phyloP scores from a whole-genome alignment of 345 rosid genomes.

The Eucalyptus sp. region DNA sequence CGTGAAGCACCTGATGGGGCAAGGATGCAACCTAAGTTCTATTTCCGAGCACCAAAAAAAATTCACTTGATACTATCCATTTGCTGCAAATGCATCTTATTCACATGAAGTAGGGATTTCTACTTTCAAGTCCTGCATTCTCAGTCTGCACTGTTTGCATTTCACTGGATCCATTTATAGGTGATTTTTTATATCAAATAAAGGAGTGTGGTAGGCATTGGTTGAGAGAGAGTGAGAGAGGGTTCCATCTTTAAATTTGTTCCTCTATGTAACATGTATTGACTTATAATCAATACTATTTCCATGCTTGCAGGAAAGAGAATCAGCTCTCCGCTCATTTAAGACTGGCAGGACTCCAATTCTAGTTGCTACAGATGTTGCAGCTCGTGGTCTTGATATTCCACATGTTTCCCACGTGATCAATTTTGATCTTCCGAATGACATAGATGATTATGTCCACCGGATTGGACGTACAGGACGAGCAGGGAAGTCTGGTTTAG shows the following conservation, averaged over 20 bases:
- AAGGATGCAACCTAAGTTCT: neutral
- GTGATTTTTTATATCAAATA: neutral
- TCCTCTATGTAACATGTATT: neutral
- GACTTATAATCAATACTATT: neutral
- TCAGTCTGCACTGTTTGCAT: neutral
- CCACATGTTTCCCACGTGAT: conserved; percentile 95
- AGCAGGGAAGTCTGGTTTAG: conserved; percentile 87
- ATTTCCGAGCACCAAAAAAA: neutral
- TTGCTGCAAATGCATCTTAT: neutral
- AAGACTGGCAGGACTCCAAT: conserved; percentile 88
- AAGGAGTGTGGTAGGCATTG: neutral
- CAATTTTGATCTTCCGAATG: conserved; percentile 93
- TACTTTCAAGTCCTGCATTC: neutral
- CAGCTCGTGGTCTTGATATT: conserved; percentile 92
- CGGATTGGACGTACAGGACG: conserved; percentile 98
- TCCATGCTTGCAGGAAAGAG: conserved; percentile 69
- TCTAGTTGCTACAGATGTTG: conserved; percentile 94
- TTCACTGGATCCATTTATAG: neutral
- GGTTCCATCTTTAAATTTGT: neutral
- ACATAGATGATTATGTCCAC: conserved; percentile 94
- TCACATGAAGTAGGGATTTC: neutral
- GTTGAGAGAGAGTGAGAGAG: neutral
- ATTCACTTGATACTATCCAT: neutral
- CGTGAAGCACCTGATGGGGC: neutral
- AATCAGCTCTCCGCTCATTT: conserved; percentile 70